Base-by-base conservation (phyloP, 2,329 filamentous ascomycete genomes). In the Botryotinia globosa region DNA sequence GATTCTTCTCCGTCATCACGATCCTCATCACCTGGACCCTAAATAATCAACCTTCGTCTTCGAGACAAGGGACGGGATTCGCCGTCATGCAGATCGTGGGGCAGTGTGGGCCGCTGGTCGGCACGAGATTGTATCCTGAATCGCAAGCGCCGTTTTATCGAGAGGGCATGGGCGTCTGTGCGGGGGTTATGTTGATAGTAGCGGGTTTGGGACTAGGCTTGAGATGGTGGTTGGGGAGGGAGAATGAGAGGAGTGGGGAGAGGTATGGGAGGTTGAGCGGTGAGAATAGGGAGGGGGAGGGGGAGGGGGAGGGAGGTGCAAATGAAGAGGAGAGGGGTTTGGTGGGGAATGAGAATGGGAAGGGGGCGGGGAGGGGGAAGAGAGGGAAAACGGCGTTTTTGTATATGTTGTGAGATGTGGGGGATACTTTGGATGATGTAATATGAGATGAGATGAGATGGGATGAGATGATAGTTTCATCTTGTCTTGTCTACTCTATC, bases 11-110 rank as follows among this genome's bases (percentile, higher is more conserved):
- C 74, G 91, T 93, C 32, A 92, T 97, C 73, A 94, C 93, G 0
- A 86, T 97, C 45, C 91, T 94, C 76, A 92, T 97, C 72, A 91
- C 93, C 2, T 97, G 94, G 94, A 93, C 88, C 51, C 88, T 97
- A 79, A 97, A 97, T 80, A 97, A 97, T 81, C 92, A 96, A 80
- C 83, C 87, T 70, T 89, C 85, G 20, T 88, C 90, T 74, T 88
- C 87, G 69, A 88, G 89, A 10, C 91, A 92, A 76, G 93, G 93
- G 0, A 89, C 89, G 1, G 93, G 91, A 1, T 92, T 97, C 78
- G 93, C 92, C 1, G 85, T 97, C 45, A 81, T 98, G 79, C 94
- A 97, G 81, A 79, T 94, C 51, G 86, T 97, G 22, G 94, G 80
- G 0, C 80, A 81, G 69, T 81, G 78, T 73, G 80, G 80, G 3